Evolutionary conservation across 768 basidiomycete genomes (phyloP).

Genomic region (Megacollybia marginata): DNA sequence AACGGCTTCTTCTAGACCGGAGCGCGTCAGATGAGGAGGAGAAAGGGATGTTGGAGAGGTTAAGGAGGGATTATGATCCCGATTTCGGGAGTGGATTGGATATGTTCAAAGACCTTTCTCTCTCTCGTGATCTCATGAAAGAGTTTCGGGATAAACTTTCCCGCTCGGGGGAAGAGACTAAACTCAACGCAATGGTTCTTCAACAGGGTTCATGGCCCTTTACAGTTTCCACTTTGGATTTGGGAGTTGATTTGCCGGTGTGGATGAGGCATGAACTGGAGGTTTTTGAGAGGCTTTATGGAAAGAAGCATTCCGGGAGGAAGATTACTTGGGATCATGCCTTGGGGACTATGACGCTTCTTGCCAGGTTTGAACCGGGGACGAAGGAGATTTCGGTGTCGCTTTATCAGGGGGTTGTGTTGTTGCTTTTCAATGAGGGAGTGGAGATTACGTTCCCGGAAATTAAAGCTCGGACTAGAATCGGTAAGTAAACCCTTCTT

Average conservation of each 20-base stretch:
- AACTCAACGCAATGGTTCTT: conserved; percentile 60
- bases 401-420: conserved; percentile 82
- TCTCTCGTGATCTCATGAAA: conserved; percentile 66
- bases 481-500: too few relatives aligned
- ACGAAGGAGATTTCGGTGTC: conserved; percentile 86
- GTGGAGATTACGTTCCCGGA: conserved; percentile 54
- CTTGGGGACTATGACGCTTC: conserved; percentile 76
- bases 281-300: conserved; percentile 66
- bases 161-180: conserved; percentile 24
- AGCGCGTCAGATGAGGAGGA: conserved; percentile 88
- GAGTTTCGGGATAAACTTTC: conserved; percentile 50
- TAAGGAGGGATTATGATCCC: conserved; percentile 95
- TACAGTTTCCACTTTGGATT: conserved; percentile 14
- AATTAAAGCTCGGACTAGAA: conserved; percentile 56
- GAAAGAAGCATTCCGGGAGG: conserved; percentile 66
- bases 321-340: conserved; percentile 82
- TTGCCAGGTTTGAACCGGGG: conserved; percentile 56
- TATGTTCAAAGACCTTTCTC: conserved; percentile 88
- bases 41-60: conserved; percentile 71
- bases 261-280: conserved; percentile 73
- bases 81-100: conserved; percentile 92
- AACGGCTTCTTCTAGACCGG: conserved; percentile 72
- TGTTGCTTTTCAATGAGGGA: conserved; percentile 79
- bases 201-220: conserved; percentile 90
- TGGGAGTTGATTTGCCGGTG: not conserved